Conservation (phyloP, 768 basidiomycete species). For the Psilocybe cubensis region DNA sequence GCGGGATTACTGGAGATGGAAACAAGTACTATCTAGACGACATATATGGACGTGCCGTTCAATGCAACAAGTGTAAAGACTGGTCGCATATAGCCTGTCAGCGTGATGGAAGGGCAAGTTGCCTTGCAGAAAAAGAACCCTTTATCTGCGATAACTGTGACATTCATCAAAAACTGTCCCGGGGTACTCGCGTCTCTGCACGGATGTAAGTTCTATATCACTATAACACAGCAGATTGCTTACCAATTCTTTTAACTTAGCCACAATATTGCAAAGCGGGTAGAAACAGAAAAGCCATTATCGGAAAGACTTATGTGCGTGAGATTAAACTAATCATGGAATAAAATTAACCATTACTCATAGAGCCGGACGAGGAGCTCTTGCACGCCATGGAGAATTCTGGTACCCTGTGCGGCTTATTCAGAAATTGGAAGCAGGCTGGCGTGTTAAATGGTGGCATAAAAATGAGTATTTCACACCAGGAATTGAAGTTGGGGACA, state of each 20-base stretch:
- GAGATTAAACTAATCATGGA: background rate
- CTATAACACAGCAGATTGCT: too few species aligned
- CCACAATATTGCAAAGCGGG: too few species aligned
- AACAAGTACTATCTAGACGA: conserved; percentile 1
- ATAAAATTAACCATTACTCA: background rate
- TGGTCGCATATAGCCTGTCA: conserved; percentile 33
- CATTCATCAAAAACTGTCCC: background rate
- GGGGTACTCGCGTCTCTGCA: too few species aligned
- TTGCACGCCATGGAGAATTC: conserved; percentile 18
- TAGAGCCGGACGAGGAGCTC: conserved; percentile 17
- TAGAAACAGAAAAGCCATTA: background rate
- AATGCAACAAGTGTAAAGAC: conserved; percentile 20
- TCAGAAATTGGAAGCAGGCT: conserved; percentile 3
- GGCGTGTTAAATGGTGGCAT: conserved; percentile 25
- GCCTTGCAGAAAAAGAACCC: conserved; percentile 1
- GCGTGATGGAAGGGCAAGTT: conserved; percentile 22
- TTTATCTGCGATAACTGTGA: conserved; percentile 24
- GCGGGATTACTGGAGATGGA: conserved; percentile 15
- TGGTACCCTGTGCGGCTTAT: conserved; percentile 30
- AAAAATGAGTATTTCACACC: conserved; percentile 6
- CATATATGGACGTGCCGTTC: conserved; percentile 21
- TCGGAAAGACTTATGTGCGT: background rate
- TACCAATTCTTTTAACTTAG: too few species aligned
- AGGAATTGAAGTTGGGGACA: background rate
- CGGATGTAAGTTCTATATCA: too few species aligned